Conservation (phyloP, 2,329 filamentous ascomycete species). For the Talaromyces sp. region DNA sequence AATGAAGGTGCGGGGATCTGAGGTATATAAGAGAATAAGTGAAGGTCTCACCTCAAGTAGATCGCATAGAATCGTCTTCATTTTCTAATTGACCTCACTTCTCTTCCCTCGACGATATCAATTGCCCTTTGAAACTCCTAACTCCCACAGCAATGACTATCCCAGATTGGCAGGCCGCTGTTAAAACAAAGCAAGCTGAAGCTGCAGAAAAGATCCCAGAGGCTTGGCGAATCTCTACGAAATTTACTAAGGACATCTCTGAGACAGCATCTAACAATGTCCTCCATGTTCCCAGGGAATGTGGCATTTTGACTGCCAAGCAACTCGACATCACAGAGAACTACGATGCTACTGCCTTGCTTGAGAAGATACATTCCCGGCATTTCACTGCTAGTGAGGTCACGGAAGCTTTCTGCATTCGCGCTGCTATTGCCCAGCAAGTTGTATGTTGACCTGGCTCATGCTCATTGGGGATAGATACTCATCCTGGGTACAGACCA, state of each 20-base stretch:
- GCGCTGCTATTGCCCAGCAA: background rate
- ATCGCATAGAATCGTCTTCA: no score
- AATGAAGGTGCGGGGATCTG: no score
- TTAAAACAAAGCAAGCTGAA: conserved; percentile 14
- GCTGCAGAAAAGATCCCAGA: conserved; percentile 12
- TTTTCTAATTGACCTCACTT: no score
- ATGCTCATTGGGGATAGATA: background rate
- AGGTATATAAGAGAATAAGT: no score
- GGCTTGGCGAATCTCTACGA: conserved; percentile 13
- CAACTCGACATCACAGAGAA: conserved; percentile 20
- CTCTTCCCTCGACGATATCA: no score
- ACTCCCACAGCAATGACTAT: conserved; percentile 2
- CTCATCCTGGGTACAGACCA: background rate
- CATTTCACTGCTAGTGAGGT: conserved; percentile 8
- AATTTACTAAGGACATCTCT: conserved; percentile 6
- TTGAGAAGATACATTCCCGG: conserved; percentile 4
- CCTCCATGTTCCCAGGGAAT: conserved; percentile 13
- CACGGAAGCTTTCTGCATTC: background rate
- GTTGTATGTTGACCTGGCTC: background rate
- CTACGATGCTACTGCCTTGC: conserved; percentile 16
- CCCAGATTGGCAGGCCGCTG: conserved; percentile 12
- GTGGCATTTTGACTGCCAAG: conserved; percentile 9
- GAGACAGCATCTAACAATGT: conserved; percentile 13
- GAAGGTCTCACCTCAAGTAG: no score
- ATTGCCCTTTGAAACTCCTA: no score